Evolutionary conservation across 1,139 yeast genomes (phyloP).

Genomic region (Saccharomyces uvarum): DNA sequence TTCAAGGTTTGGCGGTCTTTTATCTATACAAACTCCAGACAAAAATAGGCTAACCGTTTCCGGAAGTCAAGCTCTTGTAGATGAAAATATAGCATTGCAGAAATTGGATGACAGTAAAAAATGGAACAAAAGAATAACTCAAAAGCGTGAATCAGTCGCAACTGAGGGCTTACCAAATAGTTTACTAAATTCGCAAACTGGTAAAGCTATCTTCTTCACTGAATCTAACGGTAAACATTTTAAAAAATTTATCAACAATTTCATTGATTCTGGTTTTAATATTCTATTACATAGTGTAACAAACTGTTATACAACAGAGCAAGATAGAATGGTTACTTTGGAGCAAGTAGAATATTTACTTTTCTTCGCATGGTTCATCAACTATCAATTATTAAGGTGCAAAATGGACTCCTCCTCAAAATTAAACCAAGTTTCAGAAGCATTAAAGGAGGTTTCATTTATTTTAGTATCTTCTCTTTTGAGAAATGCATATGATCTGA

Average conservation of each 20-base stretch:
- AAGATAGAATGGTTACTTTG: conserved; percentile 31
- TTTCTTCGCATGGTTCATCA: conserved; percentile 65
- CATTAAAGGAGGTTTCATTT: conserved; percentile 59
- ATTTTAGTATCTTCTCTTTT: conserved; percentile 51
- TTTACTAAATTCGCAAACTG: conserved; percentile 25
- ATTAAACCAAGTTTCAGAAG: conserved; percentile 47
- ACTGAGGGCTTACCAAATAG: conserved; percentile 32
- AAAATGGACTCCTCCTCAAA: conserved; percentile 12
- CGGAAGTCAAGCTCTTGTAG: conserved; percentile 61
- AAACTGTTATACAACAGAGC: conserved; percentile 41
- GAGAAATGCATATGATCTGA: conserved; percentile 43
- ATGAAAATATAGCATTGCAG: conserved; percentile 43
- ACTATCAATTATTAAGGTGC: conserved; percentile 34
- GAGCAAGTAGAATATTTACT: conserved; percentile 48
- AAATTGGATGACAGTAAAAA: conserved; percentile 59
- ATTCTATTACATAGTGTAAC: conserved; percentile 50
- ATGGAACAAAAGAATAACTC: conserved; percentile 47
- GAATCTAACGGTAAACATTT: conserved; percentile 35
- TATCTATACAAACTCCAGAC: conserved; percentile 57
- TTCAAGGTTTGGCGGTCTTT: conserved; percentile 81
- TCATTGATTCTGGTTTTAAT: conserved; percentile 72
- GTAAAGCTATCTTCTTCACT: conserved; percentile 31
- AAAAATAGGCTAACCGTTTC: conserved; percentile 59
- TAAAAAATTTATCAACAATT: conserved; percentile 45
- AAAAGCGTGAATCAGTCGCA: conserved; percentile 40